Evolutionary conservation across 2,329 filamentous ascomycete species (phyloP), one percentile per base, ranked within the genome.

Genomic region (Pseudogymnoascus sp.): DNA sequence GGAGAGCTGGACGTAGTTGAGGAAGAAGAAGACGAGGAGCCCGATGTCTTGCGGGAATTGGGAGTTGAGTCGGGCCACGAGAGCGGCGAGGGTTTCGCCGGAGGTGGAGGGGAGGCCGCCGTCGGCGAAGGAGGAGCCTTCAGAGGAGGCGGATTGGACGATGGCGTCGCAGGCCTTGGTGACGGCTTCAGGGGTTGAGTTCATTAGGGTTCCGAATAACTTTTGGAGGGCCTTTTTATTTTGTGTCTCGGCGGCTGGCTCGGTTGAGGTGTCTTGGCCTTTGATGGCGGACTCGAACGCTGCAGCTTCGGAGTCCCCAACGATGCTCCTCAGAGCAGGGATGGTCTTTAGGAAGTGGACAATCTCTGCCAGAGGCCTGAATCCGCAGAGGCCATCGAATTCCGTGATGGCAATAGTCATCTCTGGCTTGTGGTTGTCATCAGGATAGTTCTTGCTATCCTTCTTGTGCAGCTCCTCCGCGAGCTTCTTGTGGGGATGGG

Each of bases 391-490:
- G 0, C 94, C 94, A 73, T 97, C 93, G 68, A 99, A 99, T 0
- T 91, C 88, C 0, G 94, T 97, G 70, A 99, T 88, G 65, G 94
- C 94, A 75, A 99, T 96, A 66, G 94, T 92, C 94, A 99, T 99
- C 78, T 99, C 94, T 35, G 94, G 94, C 79, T 99, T 99, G 82
- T 99, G 94, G 79, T 99, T 99, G 79, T 97, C 93, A 80, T 99
- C 92, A 63, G 93, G 94, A 73, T 99, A 99, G 80, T 99, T 95
- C 77, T 91, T 91, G 58, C 92, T 84, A 72, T 99, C 93, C 66
- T 83, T 86, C 39, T 86, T 84, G 75, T 97, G 94, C 30, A 99
- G 80, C 73, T 91, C 79, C 77, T 95, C 93, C 60, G 94, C 94
- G 12, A 95, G 87, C 77, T 90, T 91, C 84, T 96, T 96, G 79